Conservation (phyloP, 2,329 filamentous ascomycete genomes). For the Penicillium sp. region DNA sequence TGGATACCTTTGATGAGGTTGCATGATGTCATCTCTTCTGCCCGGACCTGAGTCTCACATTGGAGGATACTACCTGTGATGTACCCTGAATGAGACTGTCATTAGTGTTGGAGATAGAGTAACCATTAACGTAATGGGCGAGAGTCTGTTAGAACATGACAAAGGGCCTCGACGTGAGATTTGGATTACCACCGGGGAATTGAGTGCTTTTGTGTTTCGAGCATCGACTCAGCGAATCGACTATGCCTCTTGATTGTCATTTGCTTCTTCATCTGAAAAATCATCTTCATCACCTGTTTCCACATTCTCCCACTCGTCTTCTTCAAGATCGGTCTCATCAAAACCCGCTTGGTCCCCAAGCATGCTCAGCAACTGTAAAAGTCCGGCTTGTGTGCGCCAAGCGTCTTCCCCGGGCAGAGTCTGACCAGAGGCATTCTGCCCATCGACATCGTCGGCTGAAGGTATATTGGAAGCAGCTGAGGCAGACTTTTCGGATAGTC, state of each 20-base stretch:
- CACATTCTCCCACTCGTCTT: constrained; percentile 19
- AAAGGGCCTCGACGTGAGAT: too few relatives aligned
- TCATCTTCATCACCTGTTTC: constrained; percentile 11
- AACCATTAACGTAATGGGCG: too few relatives aligned
- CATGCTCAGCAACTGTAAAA: constrained; percentile 30
- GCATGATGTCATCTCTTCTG: too few relatives aligned
- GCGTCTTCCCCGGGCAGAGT: constrained; percentile 17
- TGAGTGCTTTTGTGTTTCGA: background rate
- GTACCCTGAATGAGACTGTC: too few relatives aligned
- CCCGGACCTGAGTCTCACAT: too few relatives aligned
- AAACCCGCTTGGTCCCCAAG: constrained; percentile 21
- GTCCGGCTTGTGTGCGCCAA: constrained; percentile 21
- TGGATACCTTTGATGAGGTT: too few relatives aligned
- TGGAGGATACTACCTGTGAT: too few relatives aligned
- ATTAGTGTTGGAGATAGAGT: too few relatives aligned
- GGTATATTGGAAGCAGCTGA: background rate
- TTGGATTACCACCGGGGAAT: too few relatives aligned
- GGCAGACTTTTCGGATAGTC: constrained; percentile 11
- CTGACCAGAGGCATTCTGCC: background rate
- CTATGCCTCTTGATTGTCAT: background rate
- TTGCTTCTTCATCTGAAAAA: background rate
- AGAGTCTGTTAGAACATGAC: too few relatives aligned
- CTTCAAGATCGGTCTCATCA: constrained; percentile 5
- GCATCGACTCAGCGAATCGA: background rate
- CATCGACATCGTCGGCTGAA: background rate